Evolutionary conservation across 441 rosid species (phyloP).

Genomic region (Flueggea neowawraea): DNA sequence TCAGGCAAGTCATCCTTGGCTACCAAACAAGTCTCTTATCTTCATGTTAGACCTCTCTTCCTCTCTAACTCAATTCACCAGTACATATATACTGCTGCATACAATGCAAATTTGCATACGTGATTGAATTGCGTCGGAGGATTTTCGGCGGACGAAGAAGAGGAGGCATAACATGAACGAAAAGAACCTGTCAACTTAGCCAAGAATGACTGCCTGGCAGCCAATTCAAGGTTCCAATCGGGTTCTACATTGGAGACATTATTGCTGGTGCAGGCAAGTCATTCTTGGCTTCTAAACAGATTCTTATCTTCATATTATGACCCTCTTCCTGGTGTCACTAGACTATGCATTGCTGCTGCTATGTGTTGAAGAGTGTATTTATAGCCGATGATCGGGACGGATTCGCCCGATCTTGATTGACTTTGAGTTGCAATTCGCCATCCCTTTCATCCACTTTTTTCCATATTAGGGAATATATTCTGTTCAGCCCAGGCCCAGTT

Average conservation of each 20-base stretch:
- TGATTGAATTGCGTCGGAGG: not conserved
- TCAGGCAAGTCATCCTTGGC: slow-evolving; percentile 10
- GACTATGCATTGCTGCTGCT: not conserved
- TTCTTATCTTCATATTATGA: not conserved
- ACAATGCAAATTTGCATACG: not conserved
- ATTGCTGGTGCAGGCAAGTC: slow-evolving; percentile 2
- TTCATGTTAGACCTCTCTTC: slow-evolving; percentile 1
- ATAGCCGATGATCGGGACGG: not conserved
- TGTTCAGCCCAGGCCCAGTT: not conserved
- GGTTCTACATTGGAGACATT: not conserved
- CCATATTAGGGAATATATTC: not conserved
- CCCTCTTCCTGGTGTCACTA: not conserved
- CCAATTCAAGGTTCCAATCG: not conserved
- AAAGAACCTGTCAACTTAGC: slow-evolving; percentile 8
- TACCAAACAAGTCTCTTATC: not conserved
- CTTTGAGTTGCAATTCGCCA: not conserved
- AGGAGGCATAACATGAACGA: slow-evolving; percentile 9
- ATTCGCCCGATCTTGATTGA: not conserved
- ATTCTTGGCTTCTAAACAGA: slow-evolving; percentile 3
- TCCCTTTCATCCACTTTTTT: not conserved
- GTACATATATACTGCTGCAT: not conserved
- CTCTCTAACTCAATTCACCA: not conserved
- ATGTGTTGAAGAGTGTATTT: not conserved
- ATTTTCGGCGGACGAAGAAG: not conserved
- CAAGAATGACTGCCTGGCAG: not conserved